Evolutionary conservation across 768 basidiomycete species (phyloP).

Genomic region (Cystoderma amianthinum): DNA sequence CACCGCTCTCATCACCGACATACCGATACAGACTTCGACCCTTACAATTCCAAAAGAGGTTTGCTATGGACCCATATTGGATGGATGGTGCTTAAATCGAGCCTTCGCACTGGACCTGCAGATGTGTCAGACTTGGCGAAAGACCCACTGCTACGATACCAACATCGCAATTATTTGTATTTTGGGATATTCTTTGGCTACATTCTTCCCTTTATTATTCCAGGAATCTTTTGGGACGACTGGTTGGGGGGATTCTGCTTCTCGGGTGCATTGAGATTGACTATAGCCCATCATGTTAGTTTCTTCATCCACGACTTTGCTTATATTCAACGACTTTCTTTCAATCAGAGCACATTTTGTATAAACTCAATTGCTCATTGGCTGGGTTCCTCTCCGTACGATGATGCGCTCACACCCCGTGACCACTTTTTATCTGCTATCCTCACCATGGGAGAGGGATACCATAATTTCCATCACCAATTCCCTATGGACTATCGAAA

Average conservation of each 20-base stretch:
- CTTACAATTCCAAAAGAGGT: slow-evolving; percentile 76
- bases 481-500: slow-evolving; percentile 87
- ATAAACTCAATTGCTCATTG: slow-evolving; percentile 88
- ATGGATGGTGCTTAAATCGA: slow-evolving; percentile 80
- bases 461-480: slow-evolving; percentile 89
- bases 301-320: slow-evolving; percentile 5
- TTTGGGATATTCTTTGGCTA: slow-evolving; percentile 65
- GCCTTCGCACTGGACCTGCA: slow-evolving; percentile 60
- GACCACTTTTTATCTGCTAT: slow-evolving; percentile 80
- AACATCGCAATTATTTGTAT: slow-evolving; percentile 67
- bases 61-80: slow-evolving; percentile 76
- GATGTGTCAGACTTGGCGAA: slow-evolving; percentile 69
- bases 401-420: slow-evolving; percentile 70
- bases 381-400: slow-evolving; percentile 75
- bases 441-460: slow-evolving; percentile 82
- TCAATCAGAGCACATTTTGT: slow-evolving; percentile 69
- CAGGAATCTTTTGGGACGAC: slow-evolving; percentile 69
- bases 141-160: slow-evolving; percentile 68
- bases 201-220: slow-evolving; percentile 58
- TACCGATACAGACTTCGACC: slow-evolving; percentile 83
- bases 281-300: slow-evolving; percentile 77
- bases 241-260: slow-evolving; percentile 76
- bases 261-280: slow-evolving; percentile 63
- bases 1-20: slow-evolving; percentile 82
- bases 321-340: too few relatives aligned